These are phyloP conservation scores for Aspergillus hiratsukae DNA, from an alignment of 2,329 filamentous ascomycete genomes.

Conservation along the genomic window DNA sequence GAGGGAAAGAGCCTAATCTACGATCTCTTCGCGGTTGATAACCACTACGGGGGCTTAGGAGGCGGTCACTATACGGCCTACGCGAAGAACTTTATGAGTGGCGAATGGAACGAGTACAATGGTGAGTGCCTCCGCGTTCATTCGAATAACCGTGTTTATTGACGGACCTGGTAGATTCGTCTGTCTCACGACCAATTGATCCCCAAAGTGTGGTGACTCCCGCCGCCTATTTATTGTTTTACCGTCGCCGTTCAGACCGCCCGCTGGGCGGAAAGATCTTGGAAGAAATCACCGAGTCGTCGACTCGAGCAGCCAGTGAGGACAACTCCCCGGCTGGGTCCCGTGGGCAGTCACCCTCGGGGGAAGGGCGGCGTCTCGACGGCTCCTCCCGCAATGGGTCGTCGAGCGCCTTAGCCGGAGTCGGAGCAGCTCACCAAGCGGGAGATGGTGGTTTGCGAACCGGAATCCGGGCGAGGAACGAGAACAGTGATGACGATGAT, in stretches of 20 bases:
- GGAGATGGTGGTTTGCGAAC: constrained; percentile 57
- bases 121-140: constrained; percentile 51
- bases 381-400: constrained; percentile 84
- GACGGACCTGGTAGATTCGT: constrained; percentile 61
- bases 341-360: constrained; percentile 52
- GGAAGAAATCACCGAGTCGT: constrained; percentile 63
- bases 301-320: constrained; percentile 50
- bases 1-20: constrained; percentile 80
- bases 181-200: constrained; percentile 59
- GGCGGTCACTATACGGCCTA: constrained; percentile 96
- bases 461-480: constrained; percentile 33
- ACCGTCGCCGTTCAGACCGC: constrained; percentile 72
- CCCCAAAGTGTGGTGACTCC: constrained; percentile 62
- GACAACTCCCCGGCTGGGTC: constrained; percentile 41
- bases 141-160: constrained; percentile 28
- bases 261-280: constrained; percentile 78
- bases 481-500: constrained; percentile 14
- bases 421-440: constrained; percentile 67
- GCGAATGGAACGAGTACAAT: constrained; percentile 94
- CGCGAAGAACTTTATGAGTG: constrained; percentile 86
- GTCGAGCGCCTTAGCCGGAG: constrained; percentile 80
- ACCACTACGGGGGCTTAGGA: constrained; percentile 88
- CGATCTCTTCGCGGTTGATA: constrained; percentile 92
- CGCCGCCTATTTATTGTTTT: constrained; percentile 91
- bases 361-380: constrained; percentile 85